Evolutionary conservation across 768 basidiomycete species (phyloP), one percentile per base, ranked within the genome.

Genomic region (Kwoniella botswanensis): DNA sequence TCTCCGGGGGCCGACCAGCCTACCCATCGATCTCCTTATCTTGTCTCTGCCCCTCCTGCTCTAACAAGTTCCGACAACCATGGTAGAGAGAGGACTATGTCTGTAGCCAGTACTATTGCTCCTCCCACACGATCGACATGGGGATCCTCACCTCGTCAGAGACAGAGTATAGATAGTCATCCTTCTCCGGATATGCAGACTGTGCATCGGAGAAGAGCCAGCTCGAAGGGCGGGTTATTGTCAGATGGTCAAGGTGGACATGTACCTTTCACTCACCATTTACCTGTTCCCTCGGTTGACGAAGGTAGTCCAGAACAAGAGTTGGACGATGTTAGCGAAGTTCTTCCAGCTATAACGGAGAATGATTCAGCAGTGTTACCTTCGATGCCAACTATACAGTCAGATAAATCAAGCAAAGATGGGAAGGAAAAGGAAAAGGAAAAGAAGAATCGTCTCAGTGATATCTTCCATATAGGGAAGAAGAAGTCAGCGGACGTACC

Each of bases 251-350:
- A 75, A 50, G 77, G 74, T 4, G 57, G 79, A 13, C 79, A 80
- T 71, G 57, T 81, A 13, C 78, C 79, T n/a, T 81, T 79, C 68
- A 81, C 79, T 2, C 79, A 81, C 58, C 77, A 78, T 65, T 65
- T 78, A 11, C 71, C 76, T 15, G 64, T 63, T 24, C 53, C 63
- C 7, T 26, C 24, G 17, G 68, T 66, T 1, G 69, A 74, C 3
- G 74, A 74, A 22, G 73, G 71, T 13, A 74, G 73, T 12, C 55
- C 55, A n/a, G 67, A 60, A 7, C 70, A 65, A 2, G 70, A 55
- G 22, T 43, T 67, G 11, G 74, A 68, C 41, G 46, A 67, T 15
- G 35, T 63, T 15, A 29, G 42, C 5, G 62, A 63, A 13, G 50
- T 18, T 15, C 43, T 58, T 2, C 55, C 68, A 15, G 22, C 65